Conservation (phyloP, 352 stramenopile genomes). For the Pythium periplocum region DNA sequence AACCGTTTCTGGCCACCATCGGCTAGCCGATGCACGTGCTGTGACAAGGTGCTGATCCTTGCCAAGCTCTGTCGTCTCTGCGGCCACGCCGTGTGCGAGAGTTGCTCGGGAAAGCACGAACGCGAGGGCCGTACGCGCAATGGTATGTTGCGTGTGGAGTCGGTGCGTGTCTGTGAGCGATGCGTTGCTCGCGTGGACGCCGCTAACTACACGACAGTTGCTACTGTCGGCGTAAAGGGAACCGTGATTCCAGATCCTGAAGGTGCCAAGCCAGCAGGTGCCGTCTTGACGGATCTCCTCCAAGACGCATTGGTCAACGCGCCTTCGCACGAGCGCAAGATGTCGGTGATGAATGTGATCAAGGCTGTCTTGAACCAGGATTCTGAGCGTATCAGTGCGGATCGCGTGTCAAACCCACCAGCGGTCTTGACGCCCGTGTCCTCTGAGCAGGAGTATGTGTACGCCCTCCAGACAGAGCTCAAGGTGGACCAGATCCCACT, state of each 20-base stretch:
- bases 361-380: conserved; percentile 26
- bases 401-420: background rate
- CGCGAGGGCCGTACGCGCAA: conserved; percentile 8
- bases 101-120: conserved; percentile 28
- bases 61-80: conserved; percentile 47
- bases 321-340: conserved; percentile 21
- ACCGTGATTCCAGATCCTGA: conserved; percentile 7
- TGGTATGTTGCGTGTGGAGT: conserved; percentile 4
- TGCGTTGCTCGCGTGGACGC: conserved; percentile 46
- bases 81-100: conserved; percentile 42
- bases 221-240: conserved; percentile 13
- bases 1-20: conserved; percentile 29
- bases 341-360: conserved; percentile 34
- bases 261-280: conserved; percentile 11
- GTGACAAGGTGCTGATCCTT: conserved; percentile 33
- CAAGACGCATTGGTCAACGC: conserved; percentile 26
- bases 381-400: background rate
- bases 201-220: conserved; percentile 40
- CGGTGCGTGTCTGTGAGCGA: conserved; percentile 36
- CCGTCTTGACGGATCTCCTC: conserved; percentile 24
- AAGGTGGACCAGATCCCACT: conserved; percentile 6
- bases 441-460: conserved; percentile 15
- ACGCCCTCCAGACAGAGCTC: conserved; percentile 6
- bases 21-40: conserved; percentile 52
- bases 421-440: conserved; percentile 8